Evolutionary conservation across 1,139 yeast genomes (phyloP).

Genomic region (Hanseniaspora sp.): DNA sequence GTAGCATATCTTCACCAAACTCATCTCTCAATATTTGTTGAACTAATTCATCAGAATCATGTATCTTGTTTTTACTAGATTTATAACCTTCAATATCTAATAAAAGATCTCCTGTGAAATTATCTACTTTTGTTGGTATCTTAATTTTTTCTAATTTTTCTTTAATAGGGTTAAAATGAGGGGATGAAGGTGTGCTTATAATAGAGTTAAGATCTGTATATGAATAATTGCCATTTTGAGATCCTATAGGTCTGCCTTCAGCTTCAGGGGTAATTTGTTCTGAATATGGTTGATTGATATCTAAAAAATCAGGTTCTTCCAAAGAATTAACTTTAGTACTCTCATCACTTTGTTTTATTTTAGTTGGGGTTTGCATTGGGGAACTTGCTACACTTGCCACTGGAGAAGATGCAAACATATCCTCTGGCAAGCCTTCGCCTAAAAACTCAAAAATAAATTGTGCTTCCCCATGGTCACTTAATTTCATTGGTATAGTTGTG

Average conservation of each 20-base stretch:
- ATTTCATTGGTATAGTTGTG: slow-evolving; percentile 83
- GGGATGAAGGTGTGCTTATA: slow-evolving; percentile 19
- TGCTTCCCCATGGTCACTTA: slow-evolving; percentile 97
- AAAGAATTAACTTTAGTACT: slow-evolving; percentile 18
- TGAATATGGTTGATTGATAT: slow-evolving; percentile 25
- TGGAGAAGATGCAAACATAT: slow-evolving; percentile 78
- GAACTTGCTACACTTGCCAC: slow-evolving; percentile 73
- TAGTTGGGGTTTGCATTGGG: slow-evolving; percentile 43
- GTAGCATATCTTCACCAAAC: slow-evolving; percentile 45
- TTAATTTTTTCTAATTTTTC: slow-evolving; percentile 56
- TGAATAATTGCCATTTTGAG: background rate
- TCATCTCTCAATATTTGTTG: slow-evolving; percentile 64
- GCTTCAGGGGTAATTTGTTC: slow-evolving; percentile 6
- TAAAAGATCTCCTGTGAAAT: slow-evolving; percentile 71
- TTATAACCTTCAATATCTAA: slow-evolving; percentile 96
- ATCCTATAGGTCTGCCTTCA: background rate
- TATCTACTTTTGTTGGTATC: slow-evolving; percentile 79
- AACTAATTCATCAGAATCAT: slow-evolving; percentile 58
- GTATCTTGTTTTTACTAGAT: slow-evolving; percentile 64
- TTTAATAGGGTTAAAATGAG: slow-evolving; percentile 30
- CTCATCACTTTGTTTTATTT: slow-evolving; percentile 30
- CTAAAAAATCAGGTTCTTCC: slow-evolving; percentile 51
- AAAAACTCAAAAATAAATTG: slow-evolving; percentile 73
- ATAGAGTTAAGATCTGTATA: slow-evolving; percentile 1
- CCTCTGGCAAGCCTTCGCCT: slow-evolving; percentile 63